Conservation (phyloP, 1,284 basidiomycete species). For the Cutaneotrichosporon sp. region DNA sequence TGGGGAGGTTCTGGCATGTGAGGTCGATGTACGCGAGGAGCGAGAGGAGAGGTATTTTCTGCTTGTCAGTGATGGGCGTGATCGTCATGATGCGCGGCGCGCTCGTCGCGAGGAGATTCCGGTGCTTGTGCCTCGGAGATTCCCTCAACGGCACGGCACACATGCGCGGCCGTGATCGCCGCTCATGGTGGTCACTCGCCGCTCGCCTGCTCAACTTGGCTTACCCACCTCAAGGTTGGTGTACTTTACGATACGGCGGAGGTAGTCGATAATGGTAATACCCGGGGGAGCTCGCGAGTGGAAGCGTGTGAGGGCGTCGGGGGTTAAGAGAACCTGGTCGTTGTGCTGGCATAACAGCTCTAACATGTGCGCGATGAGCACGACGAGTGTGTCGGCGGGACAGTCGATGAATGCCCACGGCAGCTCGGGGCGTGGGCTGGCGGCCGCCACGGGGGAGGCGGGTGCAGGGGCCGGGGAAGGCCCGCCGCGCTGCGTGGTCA, state of each 20-base stretch:
- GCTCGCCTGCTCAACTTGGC: too few species aligned
- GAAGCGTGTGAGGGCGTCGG: constrained; percentile 72
- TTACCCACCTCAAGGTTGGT: constrained; percentile 80
- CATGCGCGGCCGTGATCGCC: not conserved
- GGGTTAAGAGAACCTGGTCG: constrained; percentile 67
- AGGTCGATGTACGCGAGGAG: constrained; percentile 92
- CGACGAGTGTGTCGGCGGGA: constrained; percentile 73
- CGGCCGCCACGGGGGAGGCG: not conserved
- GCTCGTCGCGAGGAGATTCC: not conserved
- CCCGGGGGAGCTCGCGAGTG: constrained; percentile 83
- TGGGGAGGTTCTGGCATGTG: constrained; percentile 77
- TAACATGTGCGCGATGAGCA: constrained; percentile 92
- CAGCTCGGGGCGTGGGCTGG: constrained; percentile 30
- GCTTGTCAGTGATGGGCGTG: constrained; percentile 17
- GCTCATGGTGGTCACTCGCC: not conserved
- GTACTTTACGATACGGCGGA: constrained; percentile 84
- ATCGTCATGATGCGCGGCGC: not conserved
- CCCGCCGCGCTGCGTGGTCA: constrained; percentile 21
- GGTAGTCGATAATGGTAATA: constrained; percentile 83
- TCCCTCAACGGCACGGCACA: not conserved
- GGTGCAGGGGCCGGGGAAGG: constrained; percentile 4
- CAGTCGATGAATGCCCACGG: constrained; percentile 60
- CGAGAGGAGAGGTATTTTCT: constrained; percentile 86
- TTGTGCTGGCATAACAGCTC: constrained; percentile 87
- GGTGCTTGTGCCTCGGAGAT: not conserved